A percentile compares a stretch with the other conserved stretches of the same genome.
Evolutionary conservation across 441 rosid genomes (phyloP).

Genomic region (California macrophylla): DNA sequence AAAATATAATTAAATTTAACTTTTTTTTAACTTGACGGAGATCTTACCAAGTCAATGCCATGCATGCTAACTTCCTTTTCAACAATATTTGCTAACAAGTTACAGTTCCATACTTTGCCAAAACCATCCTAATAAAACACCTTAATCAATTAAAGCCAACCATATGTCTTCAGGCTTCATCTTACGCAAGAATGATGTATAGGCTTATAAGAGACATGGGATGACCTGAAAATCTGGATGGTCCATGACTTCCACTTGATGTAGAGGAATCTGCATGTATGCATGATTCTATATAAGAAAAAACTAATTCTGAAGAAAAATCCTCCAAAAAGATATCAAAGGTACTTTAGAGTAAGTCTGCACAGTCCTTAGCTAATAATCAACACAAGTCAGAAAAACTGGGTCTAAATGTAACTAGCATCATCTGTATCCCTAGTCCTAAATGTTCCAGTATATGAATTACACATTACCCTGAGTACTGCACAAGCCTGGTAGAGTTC

Average conservation of each 20-base stretch:
- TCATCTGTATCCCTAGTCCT: neutral
- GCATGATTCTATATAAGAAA: conserved; percentile 10
- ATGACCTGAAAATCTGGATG: conserved; percentile 61
- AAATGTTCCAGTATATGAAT: neutral
- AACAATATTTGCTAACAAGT: conserved; percentile 42
- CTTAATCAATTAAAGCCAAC: neutral
- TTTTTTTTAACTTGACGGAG: conserved; percentile 1
- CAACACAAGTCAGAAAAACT: neutral
- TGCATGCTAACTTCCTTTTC: conserved; percentile 42
- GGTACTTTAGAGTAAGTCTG: neutral
- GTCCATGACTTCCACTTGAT: conserved; percentile 57
- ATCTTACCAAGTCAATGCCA: conserved; percentile 45
- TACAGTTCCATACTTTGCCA: conserved; percentile 53
- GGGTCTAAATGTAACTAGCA: neutral
- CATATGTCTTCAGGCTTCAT: conserved; percentile 6
- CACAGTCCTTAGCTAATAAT: neutral
- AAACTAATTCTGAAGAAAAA: neutral
- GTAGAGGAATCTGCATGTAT: conserved; percentile 38
- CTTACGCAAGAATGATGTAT: conserved; percentile 2
- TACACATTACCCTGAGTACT: conserved; percentile 45
- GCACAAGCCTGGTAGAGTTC: conserved; percentile 67
- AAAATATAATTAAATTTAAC: neutral
- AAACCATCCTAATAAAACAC: conserved; percentile 56
- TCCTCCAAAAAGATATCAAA: neutral
- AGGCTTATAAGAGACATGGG: neutral